phyloP scores from a whole-genome alignment of 2,329 filamentous ascomycete genomes.

The Botryotinia convoluta region DNA sequence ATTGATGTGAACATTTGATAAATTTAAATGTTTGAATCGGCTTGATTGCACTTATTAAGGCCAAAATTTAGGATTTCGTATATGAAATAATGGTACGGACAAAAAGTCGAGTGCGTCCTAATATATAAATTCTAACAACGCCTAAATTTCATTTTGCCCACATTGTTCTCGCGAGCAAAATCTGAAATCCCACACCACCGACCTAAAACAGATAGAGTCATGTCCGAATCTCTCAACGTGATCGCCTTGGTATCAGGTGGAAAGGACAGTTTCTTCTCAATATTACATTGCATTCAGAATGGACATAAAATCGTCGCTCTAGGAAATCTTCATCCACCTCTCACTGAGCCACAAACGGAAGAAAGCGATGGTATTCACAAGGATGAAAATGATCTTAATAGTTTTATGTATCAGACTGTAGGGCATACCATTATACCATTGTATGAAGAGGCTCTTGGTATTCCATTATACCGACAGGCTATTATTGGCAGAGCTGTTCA shows the following conservation, averaged over 20 bases:
- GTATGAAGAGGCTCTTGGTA: slow-evolving; percentile 72
- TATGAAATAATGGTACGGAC: neutral
- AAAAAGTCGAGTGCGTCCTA: neutral
- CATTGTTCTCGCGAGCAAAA: slow-evolving; percentile 6
- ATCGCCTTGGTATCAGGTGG: slow-evolving; percentile 93
- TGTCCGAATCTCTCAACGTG: slow-evolving; percentile 62
- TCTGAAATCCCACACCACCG: neutral
- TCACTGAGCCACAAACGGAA: neutral
- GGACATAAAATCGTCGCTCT: slow-evolving; percentile 84
- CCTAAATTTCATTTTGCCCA: neutral
- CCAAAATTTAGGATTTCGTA: neutral
- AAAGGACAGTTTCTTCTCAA: slow-evolving; percentile 93
- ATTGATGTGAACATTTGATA: neutral
- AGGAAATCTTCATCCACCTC: slow-evolving; percentile 77
- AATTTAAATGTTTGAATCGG: neutral
- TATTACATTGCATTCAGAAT: slow-evolving; percentile 84
- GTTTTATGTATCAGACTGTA: slow-evolving; percentile 99
- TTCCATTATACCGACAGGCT: slow-evolving; percentile 79
- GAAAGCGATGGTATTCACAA: slow-evolving; percentile 17
- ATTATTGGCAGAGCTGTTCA: slow-evolving; percentile 73
- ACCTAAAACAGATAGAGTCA: slow-evolving; percentile 30
- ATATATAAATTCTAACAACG: too few species aligned
- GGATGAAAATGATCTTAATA: slow-evolving; percentile 72
- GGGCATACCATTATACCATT: slow-evolving; percentile 84
- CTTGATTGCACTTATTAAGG: neutral